These are phyloP conservation scores for Dryas integrifolia DNA, from an alignment of 331 rosid genomes.

Conservation along the genomic window DNA sequence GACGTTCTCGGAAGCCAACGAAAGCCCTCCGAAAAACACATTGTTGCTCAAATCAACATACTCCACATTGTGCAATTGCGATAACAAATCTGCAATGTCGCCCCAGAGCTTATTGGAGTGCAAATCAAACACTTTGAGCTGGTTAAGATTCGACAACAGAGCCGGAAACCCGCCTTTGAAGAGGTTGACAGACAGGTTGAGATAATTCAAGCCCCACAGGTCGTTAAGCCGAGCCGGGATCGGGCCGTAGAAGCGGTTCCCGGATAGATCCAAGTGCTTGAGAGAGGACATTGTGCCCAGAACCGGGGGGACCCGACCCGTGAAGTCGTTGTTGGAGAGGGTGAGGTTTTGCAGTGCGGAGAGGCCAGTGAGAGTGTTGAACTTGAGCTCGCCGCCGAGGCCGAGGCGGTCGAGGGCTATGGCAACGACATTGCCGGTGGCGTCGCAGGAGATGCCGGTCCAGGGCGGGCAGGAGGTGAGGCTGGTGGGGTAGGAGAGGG, in stretches of 20 bases:
- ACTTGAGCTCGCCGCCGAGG: conserved; percentile 72
- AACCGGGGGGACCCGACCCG: conserved; percentile 74
- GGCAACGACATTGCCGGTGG: conserved; percentile 54
- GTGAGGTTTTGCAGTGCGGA: conserved; percentile 53
- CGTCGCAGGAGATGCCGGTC: conserved; percentile 70
- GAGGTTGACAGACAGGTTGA: conserved; percentile 59
- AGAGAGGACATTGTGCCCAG: conserved; percentile 59
- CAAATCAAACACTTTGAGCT: conserved; percentile 77
- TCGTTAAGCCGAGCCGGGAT: conserved; percentile 80
- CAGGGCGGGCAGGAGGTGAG: conserved; percentile 53
- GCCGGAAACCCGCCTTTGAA: conserved; percentile 70
- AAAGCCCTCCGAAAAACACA: conserved; percentile 60
- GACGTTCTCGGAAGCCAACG: conserved; percentile 39
- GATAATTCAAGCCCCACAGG: conserved; percentile 64
- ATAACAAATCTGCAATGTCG: conserved; percentile 49
- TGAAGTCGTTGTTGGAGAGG: conserved; percentile 65
- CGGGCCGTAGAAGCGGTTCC: conserved; percentile 79
- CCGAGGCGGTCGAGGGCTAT: conserved; percentile 50
- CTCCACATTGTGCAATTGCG: conserved; percentile 62
- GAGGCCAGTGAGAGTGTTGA: conserved; percentile 71
- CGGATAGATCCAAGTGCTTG: conserved; percentile 82
- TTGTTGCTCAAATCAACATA: conserved; percentile 72
- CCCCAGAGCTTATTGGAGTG: conserved; percentile 66
- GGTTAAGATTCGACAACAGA: conserved; percentile 66
- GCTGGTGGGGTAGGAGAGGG: conserved; percentile 2